phyloP scores from a whole-genome alignment of 129 eudicot species.

The Flaveria bidentis region DNA sequence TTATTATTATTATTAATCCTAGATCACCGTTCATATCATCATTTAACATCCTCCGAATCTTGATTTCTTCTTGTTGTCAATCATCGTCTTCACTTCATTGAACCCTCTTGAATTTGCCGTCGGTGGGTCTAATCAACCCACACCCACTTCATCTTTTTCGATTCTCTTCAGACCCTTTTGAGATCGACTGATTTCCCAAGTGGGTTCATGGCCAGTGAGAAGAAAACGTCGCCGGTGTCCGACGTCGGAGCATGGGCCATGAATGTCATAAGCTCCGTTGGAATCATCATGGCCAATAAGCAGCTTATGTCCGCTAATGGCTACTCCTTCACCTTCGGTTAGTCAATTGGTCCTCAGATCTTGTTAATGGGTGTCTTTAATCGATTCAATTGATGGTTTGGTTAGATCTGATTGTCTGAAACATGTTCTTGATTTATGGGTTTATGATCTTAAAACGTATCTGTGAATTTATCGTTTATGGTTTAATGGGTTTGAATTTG shows the following conservation, averaged over 20 bases:
- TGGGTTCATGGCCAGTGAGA: constrained; percentile 59
- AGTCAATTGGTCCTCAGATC: constrained; percentile 33
- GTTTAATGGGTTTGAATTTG: neutral
- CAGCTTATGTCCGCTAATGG: constrained; percentile 83
- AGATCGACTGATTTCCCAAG: constrained; percentile 4
- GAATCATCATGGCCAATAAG: constrained; percentile 93
- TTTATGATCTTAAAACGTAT: neutral
- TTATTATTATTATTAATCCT: neutral
- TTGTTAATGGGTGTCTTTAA: neutral
- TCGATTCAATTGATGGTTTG: constrained; percentile 1
- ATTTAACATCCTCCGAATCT: constrained; percentile 14
- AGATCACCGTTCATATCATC: constrained; percentile 30
- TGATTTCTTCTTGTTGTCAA: constrained; percentile 34
- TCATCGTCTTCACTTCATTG: constrained; percentile 18
- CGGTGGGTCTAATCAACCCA: constrained; percentile 4
- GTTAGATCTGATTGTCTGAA: constrained; percentile 5
- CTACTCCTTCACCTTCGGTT: constrained; percentile 68
- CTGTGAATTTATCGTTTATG: neutral
- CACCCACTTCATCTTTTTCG: neutral
- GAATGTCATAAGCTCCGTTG: constrained; percentile 87
- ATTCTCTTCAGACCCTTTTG: constrained; percentile 16
- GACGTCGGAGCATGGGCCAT: constrained; percentile 95
- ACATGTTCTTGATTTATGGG: neutral
- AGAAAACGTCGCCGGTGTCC: constrained; percentile 63
- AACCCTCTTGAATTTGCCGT: constrained; percentile 33